Evolutionary conservation across 2,329 filamentous ascomycete genomes (phyloP).

Genomic region (Curvularia hawaiiensis): DNA sequence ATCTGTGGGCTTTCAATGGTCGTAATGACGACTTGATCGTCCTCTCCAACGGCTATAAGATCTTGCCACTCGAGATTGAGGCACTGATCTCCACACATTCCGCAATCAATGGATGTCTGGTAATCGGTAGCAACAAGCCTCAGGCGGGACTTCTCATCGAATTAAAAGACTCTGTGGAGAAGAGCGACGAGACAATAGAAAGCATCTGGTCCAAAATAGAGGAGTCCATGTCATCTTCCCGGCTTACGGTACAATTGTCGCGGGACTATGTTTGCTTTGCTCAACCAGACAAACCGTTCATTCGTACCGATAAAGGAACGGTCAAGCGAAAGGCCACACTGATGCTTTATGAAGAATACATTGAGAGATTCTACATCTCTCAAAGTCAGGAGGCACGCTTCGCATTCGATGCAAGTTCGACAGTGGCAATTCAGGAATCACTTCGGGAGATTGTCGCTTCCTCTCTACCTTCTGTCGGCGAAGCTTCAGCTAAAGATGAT

Average conservation of each 20-base stretch:
- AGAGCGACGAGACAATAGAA: slow-evolving; percentile 43
- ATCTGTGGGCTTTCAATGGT: slow-evolving; percentile 27
- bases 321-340: slow-evolving; percentile 51
- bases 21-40: slow-evolving; percentile 30
- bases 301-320: slow-evolving; percentile 54
- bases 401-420: slow-evolving; percentile 15
- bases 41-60: slow-evolving; percentile 30
- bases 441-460: slow-evolving; percentile 16
- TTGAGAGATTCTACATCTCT: slow-evolving; percentile 53
- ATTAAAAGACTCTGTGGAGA: slow-evolving; percentile 17
- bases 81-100: slow-evolving; percentile 33
- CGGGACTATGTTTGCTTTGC: slow-evolving; percentile 52
- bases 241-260: slow-evolving; percentile 49
- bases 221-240: slow-evolving; percentile 49
- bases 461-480: slow-evolving; percentile 8
- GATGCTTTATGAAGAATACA: slow-evolving; percentile 52
- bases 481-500: slow-evolving; percentile 32
- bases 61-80: slow-evolving; percentile 26
- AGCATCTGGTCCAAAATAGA: slow-evolving; percentile 54
- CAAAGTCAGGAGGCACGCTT: slow-evolving; percentile 6
- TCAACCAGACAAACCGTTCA: slow-evolving; percentile 52
- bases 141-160: slow-evolving; percentile 43
- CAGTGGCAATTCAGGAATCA: slow-evolving; percentile 9
- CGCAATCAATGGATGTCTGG: slow-evolving; percentile 34
- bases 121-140: slow-evolving; percentile 35